Base-by-base conservation (phyloP, 164 flowering plant genomes). In the Malania oleifera region DNA sequence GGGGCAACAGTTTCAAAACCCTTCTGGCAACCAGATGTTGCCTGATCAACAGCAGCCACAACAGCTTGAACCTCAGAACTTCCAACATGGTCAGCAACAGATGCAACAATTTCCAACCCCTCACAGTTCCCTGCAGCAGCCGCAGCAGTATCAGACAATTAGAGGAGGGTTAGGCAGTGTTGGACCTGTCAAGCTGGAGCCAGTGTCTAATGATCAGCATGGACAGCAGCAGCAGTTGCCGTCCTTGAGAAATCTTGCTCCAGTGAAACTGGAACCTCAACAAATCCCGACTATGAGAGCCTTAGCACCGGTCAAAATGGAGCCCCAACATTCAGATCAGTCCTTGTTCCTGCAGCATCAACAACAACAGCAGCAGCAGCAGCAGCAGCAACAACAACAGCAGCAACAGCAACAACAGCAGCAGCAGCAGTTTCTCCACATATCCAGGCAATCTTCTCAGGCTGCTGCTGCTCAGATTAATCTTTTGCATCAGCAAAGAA, bases 151-250 rank as follows among this genome's bases (percentile, higher is more conserved):
- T 70, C 93, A 82, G 45, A 50, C 84, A 35, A 73, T 75, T 58
- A 73, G 83, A 54, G 80, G 82, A 49, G 85, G 83, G 12, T 55
- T 82, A 47, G 76, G 77, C 54, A 77, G 79, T 67, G 71, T 70
- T 58, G 87, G 86, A 22, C 68, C 79, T 45, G 89, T 89, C n/a
- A 92, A 92, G 74, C 43, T 89, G 65, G 98, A 89, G 73, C 80
- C 86, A 1, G 72, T 70, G 67, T 56, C 62, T 12, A 76, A 50
- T 70, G 96, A 88, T 59, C 96, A 81, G 31, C 85, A 68, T 63
- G 86, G 78, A 29, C 80, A 70, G 50, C 87, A 66, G 59, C 86
- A 78, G 67, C 91, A 83, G 65, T 46, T 81, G 71, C 87, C 80
- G 40, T 51, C 86, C 3, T 28, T 85, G 73, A 70, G 95, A 41